These are phyloP conservation scores for Zymoseptoria crescenta DNA, from an alignment of 2,329 filamentous ascomycete species.

Conservation along the genomic window DNA sequence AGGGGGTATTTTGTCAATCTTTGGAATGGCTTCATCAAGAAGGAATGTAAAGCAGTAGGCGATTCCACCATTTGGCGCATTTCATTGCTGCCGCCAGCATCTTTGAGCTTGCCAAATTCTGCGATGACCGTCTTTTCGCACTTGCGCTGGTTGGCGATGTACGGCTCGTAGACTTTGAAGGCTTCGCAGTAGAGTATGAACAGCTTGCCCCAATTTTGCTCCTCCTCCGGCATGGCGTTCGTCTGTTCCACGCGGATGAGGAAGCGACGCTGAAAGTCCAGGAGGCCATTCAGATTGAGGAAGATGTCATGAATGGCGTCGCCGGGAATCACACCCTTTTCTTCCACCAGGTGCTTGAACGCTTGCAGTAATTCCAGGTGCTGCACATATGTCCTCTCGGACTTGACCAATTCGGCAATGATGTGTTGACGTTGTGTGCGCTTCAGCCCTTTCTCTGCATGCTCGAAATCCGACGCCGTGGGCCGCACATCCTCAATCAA, in stretches of 20 bases:
- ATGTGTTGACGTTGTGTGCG: constrained; percentile 77
- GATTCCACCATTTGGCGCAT: constrained; percentile 71
- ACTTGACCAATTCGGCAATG: constrained; percentile 83
- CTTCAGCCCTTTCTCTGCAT: constrained; percentile 39
- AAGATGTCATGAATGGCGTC: constrained; percentile 93
- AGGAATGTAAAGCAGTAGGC: constrained; percentile 80
- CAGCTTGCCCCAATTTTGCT: constrained; percentile 91
- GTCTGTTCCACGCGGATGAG: constrained; percentile 93
- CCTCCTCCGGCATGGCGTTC: constrained; percentile 66
- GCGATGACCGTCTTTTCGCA: constrained; percentile 77
- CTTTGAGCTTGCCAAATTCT: constrained; percentile 78
- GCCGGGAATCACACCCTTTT: constrained; percentile 78
- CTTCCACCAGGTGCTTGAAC: constrained; percentile 81
- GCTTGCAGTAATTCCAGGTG: constrained; percentile 91
- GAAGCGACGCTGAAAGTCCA: constrained; percentile 93
- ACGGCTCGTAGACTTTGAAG: constrained; percentile 91
- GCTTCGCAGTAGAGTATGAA: constrained; percentile 78
- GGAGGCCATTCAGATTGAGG: constrained; percentile 85
- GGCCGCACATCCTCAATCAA: constrained; percentile 52
- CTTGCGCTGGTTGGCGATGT: constrained; percentile 92
- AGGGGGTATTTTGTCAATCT: constrained; percentile 90
- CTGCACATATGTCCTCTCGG: constrained; percentile 95
- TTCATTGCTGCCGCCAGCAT: constrained; percentile 56
- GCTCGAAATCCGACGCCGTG: constrained; percentile 50
- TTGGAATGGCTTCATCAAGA: constrained; percentile 94